Percentiles rank a stretch among this genome's conserved stretches.
These are phyloP conservation scores for Zopfia rhizophila DNA, from an alignment of 2,329 filamentous ascomycete genomes.

Conservation along the genomic window DNA sequence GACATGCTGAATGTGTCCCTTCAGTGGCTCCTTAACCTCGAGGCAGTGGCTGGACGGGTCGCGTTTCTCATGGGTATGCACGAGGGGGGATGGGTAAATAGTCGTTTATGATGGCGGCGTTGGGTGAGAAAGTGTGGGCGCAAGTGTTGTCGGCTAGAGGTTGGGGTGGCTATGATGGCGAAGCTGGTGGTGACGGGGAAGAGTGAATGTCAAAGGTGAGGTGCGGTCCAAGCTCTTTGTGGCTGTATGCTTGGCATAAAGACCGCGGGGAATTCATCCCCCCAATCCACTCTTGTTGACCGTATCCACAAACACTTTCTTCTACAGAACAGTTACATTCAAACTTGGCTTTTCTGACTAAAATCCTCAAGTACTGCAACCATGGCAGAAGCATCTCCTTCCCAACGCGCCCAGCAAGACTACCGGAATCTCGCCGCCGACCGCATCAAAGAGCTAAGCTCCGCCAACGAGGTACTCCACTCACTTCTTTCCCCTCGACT, in stretches of 20 bases:
- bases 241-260: conserved; percentile 25
- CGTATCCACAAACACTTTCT: conserved; percentile 17
- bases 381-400: conserved; percentile 5
- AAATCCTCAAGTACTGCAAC: too few relatives aligned
- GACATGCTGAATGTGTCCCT: conserved; percentile 39
- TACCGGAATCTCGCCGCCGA: conserved; percentile 44
- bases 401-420: conserved; percentile 21
- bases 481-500: conserved; percentile 7
- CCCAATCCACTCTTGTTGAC: conserved; percentile 25
- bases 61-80: conserved; percentile 26
- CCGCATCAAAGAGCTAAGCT: conserved; percentile 45
- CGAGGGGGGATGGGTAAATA: background rate
- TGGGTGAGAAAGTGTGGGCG: background rate
- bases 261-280: background rate
- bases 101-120: too few relatives aligned
- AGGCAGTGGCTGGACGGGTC: conserved; percentile 24
- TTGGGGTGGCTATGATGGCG: conserved; percentile 9
- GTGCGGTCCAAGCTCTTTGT: conserved; percentile 30
- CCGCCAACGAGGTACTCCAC: conserved; percentile 41
- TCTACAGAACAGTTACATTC: too few relatives aligned
- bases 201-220: conserved; percentile 34
- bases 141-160: background rate
- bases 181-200: conserved; percentile 5
- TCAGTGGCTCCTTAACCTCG: conserved; percentile 33
- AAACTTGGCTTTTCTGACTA: too few relatives aligned